Conservation (phyloP, 176 grass and related monocot genomes). For the Pontederia paniculata region DNA sequence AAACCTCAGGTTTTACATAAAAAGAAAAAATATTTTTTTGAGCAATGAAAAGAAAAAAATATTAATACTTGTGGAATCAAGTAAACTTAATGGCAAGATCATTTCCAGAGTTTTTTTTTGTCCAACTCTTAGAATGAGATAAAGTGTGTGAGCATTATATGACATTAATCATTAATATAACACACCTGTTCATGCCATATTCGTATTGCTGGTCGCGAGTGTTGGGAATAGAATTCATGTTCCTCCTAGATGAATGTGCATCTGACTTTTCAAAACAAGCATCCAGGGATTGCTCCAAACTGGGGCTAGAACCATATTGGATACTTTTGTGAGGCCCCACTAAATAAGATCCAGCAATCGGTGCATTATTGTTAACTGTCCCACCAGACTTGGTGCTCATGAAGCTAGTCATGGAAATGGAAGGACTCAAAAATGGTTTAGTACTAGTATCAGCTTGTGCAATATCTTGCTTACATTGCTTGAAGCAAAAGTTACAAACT, state of each 20-base stretch:
- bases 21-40: too few species aligned
- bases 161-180: conserved; percentile 9
- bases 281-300: conserved; percentile 34
- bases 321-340: conserved; percentile 44
- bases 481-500: conserved; percentile 82
- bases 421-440: conserved; percentile 29
- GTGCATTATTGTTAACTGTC: conserved; percentile 36
- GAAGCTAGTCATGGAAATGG: conserved; percentile 43
- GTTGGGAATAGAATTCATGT: conserved; percentile 33
- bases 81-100: neutral
- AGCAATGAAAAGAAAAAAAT: neutral
- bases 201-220: conserved; percentile 55
- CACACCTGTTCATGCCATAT: conserved; percentile 66
- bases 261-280: conserved; percentile 33
- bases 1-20: too few species aligned
- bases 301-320: conserved; percentile 35
- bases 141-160: conserved; percentile 3
- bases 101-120: neutral
- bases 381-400: conserved; percentile 51
- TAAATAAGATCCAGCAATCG: conserved; percentile 35
- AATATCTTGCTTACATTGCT: conserved; percentile 66
- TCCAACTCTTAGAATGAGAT: conserved; percentile 3
- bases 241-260: conserved; percentile 31
- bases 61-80: too few species aligned
- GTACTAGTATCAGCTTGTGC: conserved; percentile 27